A percentile compares a stretch with the other conserved stretches of the same genome.
These are phyloP conservation scores for Taphrina betulina DNA, from an alignment of 1,139 yeast genomes.

Conservation along the genomic window DNA sequence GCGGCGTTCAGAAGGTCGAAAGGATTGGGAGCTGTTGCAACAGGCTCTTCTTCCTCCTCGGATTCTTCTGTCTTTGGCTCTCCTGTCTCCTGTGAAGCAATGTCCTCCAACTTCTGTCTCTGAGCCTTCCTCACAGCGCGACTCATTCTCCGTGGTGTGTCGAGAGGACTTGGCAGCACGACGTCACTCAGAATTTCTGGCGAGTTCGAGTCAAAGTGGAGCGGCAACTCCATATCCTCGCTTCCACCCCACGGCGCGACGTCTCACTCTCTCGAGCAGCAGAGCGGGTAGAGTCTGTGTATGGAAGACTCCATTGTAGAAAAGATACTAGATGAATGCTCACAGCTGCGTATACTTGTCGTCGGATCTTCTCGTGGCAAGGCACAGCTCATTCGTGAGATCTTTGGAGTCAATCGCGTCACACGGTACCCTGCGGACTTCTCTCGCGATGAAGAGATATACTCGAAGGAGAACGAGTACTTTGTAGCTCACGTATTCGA, in stretches of 20 bases:
- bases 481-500: slow-evolving; percentile 30
- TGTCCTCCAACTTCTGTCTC: slow-evolving; percentile 13
- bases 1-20: slow-evolving; percentile 25
- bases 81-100: background rate
- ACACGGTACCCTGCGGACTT: slow-evolving; percentile 28
- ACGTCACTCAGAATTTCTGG: too few relatives aligned
- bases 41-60: slow-evolving; percentile 9
- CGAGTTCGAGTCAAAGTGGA: too few relatives aligned
- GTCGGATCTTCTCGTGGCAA: slow-evolving; percentile 31
- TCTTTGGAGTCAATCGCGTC: slow-evolving; percentile 29
- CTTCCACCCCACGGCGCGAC: too few relatives aligned
- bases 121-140: slow-evolving; percentile 25
- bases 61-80: background rate
- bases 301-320: slow-evolving; percentile 14
- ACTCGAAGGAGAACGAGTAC: slow-evolving; percentile 26
- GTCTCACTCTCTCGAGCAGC: too few relatives aligned
- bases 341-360: slow-evolving; percentile 19
- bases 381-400: slow-evolving; percentile 28
- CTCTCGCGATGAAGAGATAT: slow-evolving; percentile 28
- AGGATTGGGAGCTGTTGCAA: slow-evolving; percentile 15
- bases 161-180: too few relatives aligned
- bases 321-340: slow-evolving; percentile 27
- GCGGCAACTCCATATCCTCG: too few relatives aligned
- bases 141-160: slow-evolving; percentile 18
- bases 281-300: too few relatives aligned